Evolutionary conservation across 192 early-diverging fungal species (phyloP), one percentile per base, ranked within the genome.

Genomic region (Coemansia sp.): DNA sequence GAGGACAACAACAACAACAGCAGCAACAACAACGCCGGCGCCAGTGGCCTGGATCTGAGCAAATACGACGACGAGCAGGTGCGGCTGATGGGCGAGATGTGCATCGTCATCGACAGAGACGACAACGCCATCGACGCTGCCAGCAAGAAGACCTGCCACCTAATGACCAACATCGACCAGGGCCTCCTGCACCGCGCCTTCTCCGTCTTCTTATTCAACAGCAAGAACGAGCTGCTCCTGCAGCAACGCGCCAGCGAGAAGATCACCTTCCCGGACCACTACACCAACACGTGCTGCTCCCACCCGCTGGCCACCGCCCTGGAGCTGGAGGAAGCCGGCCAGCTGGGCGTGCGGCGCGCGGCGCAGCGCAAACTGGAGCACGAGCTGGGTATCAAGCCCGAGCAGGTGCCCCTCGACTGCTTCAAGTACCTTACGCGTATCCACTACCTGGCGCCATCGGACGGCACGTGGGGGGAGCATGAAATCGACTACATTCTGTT

Each of bases 401-500:
- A 81, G 52, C 83, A 94, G 65, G 87, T 97, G 10, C 89, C 89
- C 3, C 50, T 95, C 66, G 92, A 95, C 15, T 60, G 86, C 37
- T 87, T 98, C 66, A 61, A 89, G 58, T 98, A 88, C 71, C 80
- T 98, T 67, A 98, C 96, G 14, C 82, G 91, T 40, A 95, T 98
- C 50, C 96, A 98, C 62, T 98, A 98, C 71, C 57, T 94, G 61
- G 94, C 96, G 19, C 90, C 92, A n/a, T 92, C 89, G 18, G 92
- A 98, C 59, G 93, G 93, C 19, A 57, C 90, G 56, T 98, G 96
- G 96, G 96, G 96, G n/a, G 96, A 98, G 76, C 96, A 98, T 69
- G 96, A 98, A 80, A 82, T 98, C 47, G 96, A 98, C 62, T 96
- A 97, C 64, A 94, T 98, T 56, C 82, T 98, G 64, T 90, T 98